A percentile compares a stretch with the other conserved stretches of the same genome.
Evolutionary conservation across 2,329 filamentous ascomycete genomes (phyloP).

Genomic region (Claviceps purpurea): DNA sequence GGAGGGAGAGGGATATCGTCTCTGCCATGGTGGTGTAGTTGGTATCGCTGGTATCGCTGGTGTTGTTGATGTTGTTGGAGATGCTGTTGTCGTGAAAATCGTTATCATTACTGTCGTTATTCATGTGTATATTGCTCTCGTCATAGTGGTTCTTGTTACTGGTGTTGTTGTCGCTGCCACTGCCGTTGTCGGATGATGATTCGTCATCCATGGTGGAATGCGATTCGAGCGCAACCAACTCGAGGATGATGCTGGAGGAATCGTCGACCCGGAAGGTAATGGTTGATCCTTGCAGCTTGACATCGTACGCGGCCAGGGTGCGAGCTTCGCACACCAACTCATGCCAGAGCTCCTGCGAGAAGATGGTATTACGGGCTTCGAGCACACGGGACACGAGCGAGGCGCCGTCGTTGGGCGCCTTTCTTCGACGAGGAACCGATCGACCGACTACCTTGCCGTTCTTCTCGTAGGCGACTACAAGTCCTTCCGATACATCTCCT

Average conservation of each 20-base stretch:
- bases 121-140: not conserved
- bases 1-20: constrained; percentile 51
- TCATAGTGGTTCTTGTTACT: not conserved
- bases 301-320: constrained; percentile 54
- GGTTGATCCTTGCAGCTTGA: constrained; percentile 46
- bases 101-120: not conserved
- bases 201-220: constrained; percentile 18
- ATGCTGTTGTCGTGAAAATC: not conserved
- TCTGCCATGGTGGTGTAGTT: constrained; percentile 44
- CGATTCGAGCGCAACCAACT: constrained; percentile 48
- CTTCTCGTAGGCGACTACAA: constrained; percentile 55
- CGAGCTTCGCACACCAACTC: constrained; percentile 77
- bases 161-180: not conserved
- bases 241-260: constrained; percentile 45
- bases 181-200: constrained; percentile 11
- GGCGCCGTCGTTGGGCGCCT: constrained; percentile 32
- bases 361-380: constrained; percentile 65
- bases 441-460: constrained; percentile 45
- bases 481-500: constrained; percentile 38
- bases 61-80: not conserved
- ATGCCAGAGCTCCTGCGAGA: constrained; percentile 78
- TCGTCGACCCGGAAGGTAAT: constrained; percentile 43
- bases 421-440: constrained; percentile 34
- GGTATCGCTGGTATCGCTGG: too few species aligned
- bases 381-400: constrained; percentile 54